Evolutionary conservation across 768 basidiomycete genomes (phyloP).

Genomic region (Boletus fagicola): DNA sequence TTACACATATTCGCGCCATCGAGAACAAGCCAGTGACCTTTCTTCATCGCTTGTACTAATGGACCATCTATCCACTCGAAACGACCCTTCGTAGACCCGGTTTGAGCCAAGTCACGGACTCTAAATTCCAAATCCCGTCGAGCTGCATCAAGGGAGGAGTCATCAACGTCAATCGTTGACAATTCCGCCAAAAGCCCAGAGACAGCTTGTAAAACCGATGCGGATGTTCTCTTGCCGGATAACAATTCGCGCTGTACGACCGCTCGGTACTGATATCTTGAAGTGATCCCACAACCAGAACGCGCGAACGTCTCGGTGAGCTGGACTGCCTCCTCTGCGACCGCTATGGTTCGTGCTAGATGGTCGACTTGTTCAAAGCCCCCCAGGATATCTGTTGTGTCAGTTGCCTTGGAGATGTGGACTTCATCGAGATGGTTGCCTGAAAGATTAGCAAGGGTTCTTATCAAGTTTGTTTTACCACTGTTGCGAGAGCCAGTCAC

Average conservation of each 20-base stretch:
- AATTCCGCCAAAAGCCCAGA: slow-evolving; percentile 32
- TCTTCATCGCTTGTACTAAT: slow-evolving; percentile 78
- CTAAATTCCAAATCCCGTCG: slow-evolving; percentile 18
- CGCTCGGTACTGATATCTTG: slow-evolving; percentile 14
- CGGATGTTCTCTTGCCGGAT: slow-evolving; percentile 14
- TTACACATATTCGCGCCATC: slow-evolving; percentile 94
- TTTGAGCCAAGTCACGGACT: slow-evolving; percentile 23
- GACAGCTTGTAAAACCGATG: slow-evolving; percentile 26
- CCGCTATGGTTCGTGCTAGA: slow-evolving; percentile 35
- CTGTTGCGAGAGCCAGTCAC: slow-evolving; percentile 68
- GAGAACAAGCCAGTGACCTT: slow-evolving; percentile 86
- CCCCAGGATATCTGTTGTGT: slow-evolving; percentile 91
- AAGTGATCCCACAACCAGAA: slow-evolving; percentile 25
- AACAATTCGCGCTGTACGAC: slow-evolving; percentile 18
- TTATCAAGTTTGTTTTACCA: slow-evolving; percentile 80
- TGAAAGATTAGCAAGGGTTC: slow-evolving; percentile 63
- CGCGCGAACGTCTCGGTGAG: slow-evolving; percentile 42
- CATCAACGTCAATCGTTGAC: slow-evolving; percentile 10
- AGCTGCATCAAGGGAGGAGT: slow-evolving; percentile 12
- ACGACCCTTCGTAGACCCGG: slow-evolving; percentile 41
- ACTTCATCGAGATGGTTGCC: slow-evolving; percentile 73
- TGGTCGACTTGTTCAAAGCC: slow-evolving; percentile 90
- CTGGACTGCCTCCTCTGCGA: slow-evolving; percentile 41
- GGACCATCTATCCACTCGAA: slow-evolving; percentile 98
- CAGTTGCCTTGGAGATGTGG: slow-evolving; percentile 79